phyloP scores from a whole-genome alignment of 2,329 filamentous ascomycete genomes.

The Epichloe brachyelytri region DNA sequence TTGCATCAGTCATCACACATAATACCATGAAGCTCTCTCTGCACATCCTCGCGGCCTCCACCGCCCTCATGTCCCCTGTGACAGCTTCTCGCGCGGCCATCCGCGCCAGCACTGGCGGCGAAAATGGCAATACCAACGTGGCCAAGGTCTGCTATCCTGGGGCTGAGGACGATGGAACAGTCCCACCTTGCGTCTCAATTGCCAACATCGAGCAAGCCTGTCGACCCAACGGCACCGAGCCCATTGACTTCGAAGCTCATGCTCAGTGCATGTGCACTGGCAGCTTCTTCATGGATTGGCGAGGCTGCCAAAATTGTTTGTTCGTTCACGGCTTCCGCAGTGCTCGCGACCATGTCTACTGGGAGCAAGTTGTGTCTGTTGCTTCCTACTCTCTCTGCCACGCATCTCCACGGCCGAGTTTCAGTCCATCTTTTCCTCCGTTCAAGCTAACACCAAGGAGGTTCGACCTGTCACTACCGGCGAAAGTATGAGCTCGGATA shows the following conservation, averaged over 20 bases:
- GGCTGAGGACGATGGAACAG: neutral
- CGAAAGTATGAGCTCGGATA: constrained; percentile 19
- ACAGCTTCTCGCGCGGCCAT: constrained; percentile 1
- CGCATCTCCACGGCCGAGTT: constrained; percentile 24
- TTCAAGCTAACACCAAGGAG: constrained; percentile 12
- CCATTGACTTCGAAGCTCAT: constrained; percentile 15
- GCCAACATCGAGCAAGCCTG: constrained; percentile 18
- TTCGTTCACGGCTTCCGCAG: constrained; percentile 26
- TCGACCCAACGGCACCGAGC: constrained; percentile 15
- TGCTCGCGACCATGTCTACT: constrained; percentile 21
- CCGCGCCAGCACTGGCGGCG: neutral
- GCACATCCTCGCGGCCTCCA: constrained; percentile 4
- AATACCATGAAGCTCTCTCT: constrained; percentile 8
- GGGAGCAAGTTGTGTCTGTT: constrained; percentile 20
- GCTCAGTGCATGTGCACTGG: constrained; percentile 29
- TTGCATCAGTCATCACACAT: neutral
- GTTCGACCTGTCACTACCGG: constrained; percentile 16
- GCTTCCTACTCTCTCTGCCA: constrained; percentile 24
- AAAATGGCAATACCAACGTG: neutral
- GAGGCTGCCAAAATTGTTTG: constrained; percentile 28
- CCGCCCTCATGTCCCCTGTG: constrained; percentile 7
- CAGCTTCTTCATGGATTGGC: constrained; percentile 30
- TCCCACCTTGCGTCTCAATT: constrained; percentile 19
- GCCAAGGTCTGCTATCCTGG: constrained; percentile 7
- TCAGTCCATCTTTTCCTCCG: constrained; percentile 20